Evolutionary conservation across 805 yeast species (phyloP).

Genomic region (Pichia heedii): DNA sequence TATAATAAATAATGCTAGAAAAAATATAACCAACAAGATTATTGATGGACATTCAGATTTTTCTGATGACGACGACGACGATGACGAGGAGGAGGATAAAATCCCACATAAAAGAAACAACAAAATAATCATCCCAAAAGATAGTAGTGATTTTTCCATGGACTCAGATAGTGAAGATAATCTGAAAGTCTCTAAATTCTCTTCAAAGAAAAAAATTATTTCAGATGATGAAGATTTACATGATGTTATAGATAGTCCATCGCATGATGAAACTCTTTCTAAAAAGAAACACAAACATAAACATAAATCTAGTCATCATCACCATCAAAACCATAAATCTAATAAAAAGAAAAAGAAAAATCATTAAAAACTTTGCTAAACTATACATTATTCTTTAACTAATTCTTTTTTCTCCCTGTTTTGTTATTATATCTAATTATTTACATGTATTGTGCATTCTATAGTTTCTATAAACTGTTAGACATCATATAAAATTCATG

Average conservation of each 20-base stretch:
- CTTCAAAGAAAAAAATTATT: neutral
- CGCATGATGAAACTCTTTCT: neutral
- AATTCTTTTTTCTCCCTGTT: too few species aligned
- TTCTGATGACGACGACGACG: constrained; percentile 8
- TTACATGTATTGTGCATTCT: too few species aligned
- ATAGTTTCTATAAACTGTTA: too few species aligned
- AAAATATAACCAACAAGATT: too few species aligned
- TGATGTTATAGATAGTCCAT: neutral
- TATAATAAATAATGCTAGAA: neutral
- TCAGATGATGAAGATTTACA: constrained; percentile 1
- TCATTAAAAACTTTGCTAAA: neutral
- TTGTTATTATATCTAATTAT: too few species aligned
- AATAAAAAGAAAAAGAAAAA: neutral
- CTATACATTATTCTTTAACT: too few species aligned
- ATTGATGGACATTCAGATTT: constrained; percentile 1
- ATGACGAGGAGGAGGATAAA: neutral
- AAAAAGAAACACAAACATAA: constrained; percentile 1
- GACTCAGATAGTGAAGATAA: neutral
- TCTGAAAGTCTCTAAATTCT: neutral
- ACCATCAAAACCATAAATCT: constrained; percentile 1
- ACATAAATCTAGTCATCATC: neutral
- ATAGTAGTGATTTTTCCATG: neutral
- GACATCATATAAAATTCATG: too few species aligned
- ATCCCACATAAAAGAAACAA: neutral
- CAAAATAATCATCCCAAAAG: neutral